phyloP scores from a whole-genome alignment of 2,329 filamentous ascomycete species.

The Diaporthe destruens region DNA sequence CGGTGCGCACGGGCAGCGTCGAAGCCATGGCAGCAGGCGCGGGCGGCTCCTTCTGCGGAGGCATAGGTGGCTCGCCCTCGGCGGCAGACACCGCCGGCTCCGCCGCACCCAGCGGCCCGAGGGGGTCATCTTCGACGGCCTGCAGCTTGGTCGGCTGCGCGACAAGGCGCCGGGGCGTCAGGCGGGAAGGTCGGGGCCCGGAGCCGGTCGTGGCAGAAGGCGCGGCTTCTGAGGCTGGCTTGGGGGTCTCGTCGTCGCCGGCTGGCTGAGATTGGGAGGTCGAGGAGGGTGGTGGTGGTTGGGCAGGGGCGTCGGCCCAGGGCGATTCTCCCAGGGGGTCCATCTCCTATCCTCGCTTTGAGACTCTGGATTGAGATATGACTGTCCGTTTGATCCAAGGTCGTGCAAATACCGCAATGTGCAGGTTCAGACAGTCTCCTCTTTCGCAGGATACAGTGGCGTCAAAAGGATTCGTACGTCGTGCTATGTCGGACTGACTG shows the following conservation, averaged over 20 bases:
- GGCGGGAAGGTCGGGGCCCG: slow-evolving; percentile 58
- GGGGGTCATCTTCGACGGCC: slow-evolving; percentile 79
- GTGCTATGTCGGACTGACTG: neutral
- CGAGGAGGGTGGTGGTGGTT: slow-evolving; percentile 41
- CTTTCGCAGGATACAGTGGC: neutral
- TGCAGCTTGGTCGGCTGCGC: slow-evolving; percentile 83
- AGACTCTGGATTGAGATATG: neutral
- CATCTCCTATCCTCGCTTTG: slow-evolving; percentile 49
- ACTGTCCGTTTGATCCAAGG: neutral
- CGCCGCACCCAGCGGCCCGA: slow-evolving; percentile 79
- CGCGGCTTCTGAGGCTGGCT: slow-evolving; percentile 47
- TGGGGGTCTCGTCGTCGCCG: slow-evolving; percentile 49
- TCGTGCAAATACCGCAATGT: neutral
- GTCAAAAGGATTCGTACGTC: neutral
- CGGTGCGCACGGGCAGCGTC: slow-evolving; percentile 67
- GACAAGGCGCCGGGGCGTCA: slow-evolving; percentile 72
- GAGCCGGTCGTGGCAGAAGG: slow-evolving; percentile 46
- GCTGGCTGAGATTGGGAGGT: slow-evolving; percentile 49
- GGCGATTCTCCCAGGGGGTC: slow-evolving; percentile 65
- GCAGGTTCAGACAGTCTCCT: neutral
- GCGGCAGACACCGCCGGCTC: slow-evolving; percentile 47
- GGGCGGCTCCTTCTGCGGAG: slow-evolving; percentile 74
- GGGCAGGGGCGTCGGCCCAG: slow-evolving; percentile 62
- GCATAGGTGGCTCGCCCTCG: slow-evolving; percentile 67
- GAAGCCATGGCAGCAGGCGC: slow-evolving; percentile 35